phyloP scores from a whole-genome alignment of 2,329 filamentous ascomycete genomes.

The Arthrobotrys entomopaga region DNA sequence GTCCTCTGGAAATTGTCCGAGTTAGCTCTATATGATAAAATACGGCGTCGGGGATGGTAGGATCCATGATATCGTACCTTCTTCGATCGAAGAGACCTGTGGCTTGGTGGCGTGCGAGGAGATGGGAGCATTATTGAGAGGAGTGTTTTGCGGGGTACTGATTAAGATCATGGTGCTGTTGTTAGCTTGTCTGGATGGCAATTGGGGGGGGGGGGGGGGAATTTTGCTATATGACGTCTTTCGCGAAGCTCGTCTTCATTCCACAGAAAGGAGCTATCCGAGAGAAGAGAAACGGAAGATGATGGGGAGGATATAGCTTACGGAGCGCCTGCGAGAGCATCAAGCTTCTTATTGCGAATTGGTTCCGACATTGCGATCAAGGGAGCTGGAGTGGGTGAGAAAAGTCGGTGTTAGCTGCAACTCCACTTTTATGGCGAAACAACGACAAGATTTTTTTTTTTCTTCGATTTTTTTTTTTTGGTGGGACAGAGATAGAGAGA shows the following conservation, averaged over 20 bases:
- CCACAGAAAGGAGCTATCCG: constrained; percentile 58
- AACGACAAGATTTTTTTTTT: constrained; percentile 2
- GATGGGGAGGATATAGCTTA: constrained; percentile 65
- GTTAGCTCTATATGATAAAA: constrained; percentile 51
- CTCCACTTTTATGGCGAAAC: constrained; percentile 37
- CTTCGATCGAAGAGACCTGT: constrained; percentile 91
- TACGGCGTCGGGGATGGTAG: background rate
- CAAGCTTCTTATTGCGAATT: constrained; percentile 74
- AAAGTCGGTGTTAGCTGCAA: constrained; percentile 37
- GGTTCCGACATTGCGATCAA: constrained; percentile 70
- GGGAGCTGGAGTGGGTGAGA: constrained; percentile 15
- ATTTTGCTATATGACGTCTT: constrained; percentile 55
- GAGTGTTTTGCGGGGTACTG: constrained; percentile 98
- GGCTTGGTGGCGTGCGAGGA: constrained; percentile 97
- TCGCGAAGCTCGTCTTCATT: constrained; percentile 16
- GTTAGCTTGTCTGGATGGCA: constrained; percentile 64
- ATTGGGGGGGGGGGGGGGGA: too few relatives aligned
- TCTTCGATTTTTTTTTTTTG: too few relatives aligned
- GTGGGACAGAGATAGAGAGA: background rate
- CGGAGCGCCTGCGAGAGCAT: constrained; percentile 70
- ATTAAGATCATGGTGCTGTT: constrained; percentile 59
- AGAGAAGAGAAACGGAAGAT: constrained; percentile 58
- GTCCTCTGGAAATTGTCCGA: constrained; percentile 65
- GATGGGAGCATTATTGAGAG: constrained; percentile 93
- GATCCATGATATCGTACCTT: constrained; percentile 73